Conservation (phyloP, 23 red algal genomes). For the Cyanidium caldarium region DNA sequence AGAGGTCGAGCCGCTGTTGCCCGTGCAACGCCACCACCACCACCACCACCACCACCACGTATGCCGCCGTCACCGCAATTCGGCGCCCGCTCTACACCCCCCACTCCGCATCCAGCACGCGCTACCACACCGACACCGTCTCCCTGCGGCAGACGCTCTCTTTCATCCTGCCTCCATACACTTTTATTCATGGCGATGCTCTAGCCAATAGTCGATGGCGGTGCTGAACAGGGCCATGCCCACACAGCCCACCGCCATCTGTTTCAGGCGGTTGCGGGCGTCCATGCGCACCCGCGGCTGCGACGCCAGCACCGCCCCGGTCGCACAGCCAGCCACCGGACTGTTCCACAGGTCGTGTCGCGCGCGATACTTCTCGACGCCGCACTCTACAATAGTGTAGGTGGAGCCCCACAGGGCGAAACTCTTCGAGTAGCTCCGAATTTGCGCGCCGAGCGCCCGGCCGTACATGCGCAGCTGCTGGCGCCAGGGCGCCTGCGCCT, state of each 20-base stretch:
- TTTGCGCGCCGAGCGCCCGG: constrained; percentile 27
- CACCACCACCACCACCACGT: too few relatives aligned
- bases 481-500: constrained; percentile 36
- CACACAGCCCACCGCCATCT: constrained; percentile 88
- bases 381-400: constrained; percentile 60
- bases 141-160: too few relatives aligned
- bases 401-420: constrained; percentile 83
- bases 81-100: too few relatives aligned
- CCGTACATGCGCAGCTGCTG: constrained; percentile 58
- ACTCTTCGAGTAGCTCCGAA: constrained; percentile 56
- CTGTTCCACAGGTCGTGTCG: constrained; percentile 94
- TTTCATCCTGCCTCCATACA: too few relatives aligned
- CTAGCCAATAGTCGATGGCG: constrained; percentile 93
- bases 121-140: too few relatives aligned
- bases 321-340: constrained; percentile 70
- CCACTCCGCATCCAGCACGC: too few relatives aligned
- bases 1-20: too few relatives aligned
- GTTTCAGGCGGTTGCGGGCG: constrained; percentile 35
- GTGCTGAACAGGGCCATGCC: constrained; percentile 72
- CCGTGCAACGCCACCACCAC: too few relatives aligned
- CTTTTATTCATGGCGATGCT: constrained; percentile 30
- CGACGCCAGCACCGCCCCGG: constrained; percentile 70
- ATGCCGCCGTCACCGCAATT: too few relatives aligned
- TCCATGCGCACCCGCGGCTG: constrained; percentile 31
- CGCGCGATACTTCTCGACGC: constrained; percentile 72